Percentiles rank a stretch among this genome's conserved stretches.
Conservation (phyloP, 1,284 basidiomycete genomes). For the Apiotrichum gracile region DNA sequence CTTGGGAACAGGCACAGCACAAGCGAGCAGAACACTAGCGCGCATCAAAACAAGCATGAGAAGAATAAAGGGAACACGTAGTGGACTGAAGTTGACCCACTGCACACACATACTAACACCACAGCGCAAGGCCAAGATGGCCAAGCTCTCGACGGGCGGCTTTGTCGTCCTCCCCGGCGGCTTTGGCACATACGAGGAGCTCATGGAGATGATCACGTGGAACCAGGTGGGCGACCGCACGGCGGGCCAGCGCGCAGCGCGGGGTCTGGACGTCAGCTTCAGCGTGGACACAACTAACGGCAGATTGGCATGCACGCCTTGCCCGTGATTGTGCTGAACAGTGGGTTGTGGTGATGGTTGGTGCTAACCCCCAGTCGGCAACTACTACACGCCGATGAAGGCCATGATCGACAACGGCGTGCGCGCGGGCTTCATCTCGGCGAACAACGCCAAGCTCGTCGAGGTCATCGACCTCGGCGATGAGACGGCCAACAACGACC, state of each 20-base stretch:
- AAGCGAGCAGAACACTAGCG: too few species aligned
- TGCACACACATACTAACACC: background rate
- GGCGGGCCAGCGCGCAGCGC: conserved; percentile 1
- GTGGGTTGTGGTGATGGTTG: too few species aligned
- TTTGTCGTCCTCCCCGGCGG: conserved; percentile 87
- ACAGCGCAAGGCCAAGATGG: conserved; percentile 77
- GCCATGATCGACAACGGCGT: conserved; percentile 63
- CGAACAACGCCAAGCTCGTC: conserved; percentile 57
- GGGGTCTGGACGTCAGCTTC: background rate
- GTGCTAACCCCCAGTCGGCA: conserved; percentile 52
- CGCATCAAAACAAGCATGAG: too few species aligned
- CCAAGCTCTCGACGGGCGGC: conserved; percentile 60
- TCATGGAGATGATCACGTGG: conserved; percentile 88
- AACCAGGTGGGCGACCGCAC: conserved; percentile 31
- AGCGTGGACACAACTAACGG: background rate
- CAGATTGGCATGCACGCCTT: conserved; percentile 75
- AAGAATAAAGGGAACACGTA: too few species aligned
- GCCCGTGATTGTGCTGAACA: conserved; percentile 76
- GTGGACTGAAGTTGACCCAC: too few species aligned
- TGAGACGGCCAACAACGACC: conserved; percentile 54
- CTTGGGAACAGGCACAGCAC: too few species aligned
- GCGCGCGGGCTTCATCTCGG: conserved; percentile 67
- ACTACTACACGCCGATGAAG: conserved; percentile 73
- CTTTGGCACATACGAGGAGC: conserved; percentile 88
- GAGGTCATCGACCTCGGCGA: conserved; percentile 62